Evolutionary conservation across 306 rosid genomes (phyloP).

Genomic region (Begonia peltatifolia): DNA sequence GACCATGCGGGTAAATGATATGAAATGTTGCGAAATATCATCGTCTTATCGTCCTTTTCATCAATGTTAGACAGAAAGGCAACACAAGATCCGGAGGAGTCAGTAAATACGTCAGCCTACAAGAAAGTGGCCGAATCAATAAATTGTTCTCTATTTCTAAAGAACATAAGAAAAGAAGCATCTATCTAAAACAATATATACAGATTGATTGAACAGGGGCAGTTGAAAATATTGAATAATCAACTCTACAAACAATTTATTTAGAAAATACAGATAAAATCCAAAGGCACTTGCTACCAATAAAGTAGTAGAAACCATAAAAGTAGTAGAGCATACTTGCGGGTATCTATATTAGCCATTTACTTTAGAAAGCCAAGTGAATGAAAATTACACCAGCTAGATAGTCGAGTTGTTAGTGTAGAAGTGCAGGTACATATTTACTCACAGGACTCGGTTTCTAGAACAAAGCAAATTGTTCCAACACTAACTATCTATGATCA

Average conservation of each 20-base stretch:
- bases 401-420: too few species aligned
- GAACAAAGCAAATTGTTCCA: too few species aligned
- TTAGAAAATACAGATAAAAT: neutral
- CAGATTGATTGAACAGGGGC: too few species aligned
- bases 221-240: neutral
- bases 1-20: constrained; percentile 98
- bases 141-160: neutral
- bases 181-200: neutral
- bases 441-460: too few species aligned
- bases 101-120: constrained; percentile 76
- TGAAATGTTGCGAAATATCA: constrained; percentile 52
- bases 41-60: constrained; percentile 66
- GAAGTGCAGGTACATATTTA: too few species aligned
- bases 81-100: constrained; percentile 73
- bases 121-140: constrained; percentile 15
- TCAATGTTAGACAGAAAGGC: constrained; percentile 70
- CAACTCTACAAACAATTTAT: neutral
- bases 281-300: neutral
- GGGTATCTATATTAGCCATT: too few species aligned
- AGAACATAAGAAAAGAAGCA: neutral
- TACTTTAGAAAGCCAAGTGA: too few species aligned
- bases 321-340: too few species aligned
- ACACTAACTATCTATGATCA: too few species aligned
- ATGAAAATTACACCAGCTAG: too few species aligned
- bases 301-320: too few species aligned